Evolutionary conservation across 352 stramenopile species (phyloP), one percentile per base, ranked within the genome.

Genomic region (Phytophthora pseudosyringae): DNA sequence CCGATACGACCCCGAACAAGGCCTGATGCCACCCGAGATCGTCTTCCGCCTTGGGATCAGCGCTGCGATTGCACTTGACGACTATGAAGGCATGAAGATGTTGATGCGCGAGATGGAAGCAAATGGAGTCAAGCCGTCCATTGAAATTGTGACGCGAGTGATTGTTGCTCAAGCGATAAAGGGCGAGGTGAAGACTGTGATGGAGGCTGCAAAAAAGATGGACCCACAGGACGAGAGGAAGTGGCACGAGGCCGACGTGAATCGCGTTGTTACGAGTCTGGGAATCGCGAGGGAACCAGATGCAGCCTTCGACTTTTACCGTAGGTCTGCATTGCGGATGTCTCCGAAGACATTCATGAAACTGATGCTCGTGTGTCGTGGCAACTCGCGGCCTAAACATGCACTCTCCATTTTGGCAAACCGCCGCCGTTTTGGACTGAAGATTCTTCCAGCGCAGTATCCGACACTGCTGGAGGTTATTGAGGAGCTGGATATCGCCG

Each of bases 241-340:
- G 3, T 88, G 78, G 81, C 78, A 86, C 31, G 65, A 76, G 16
- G 68, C 72, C 0, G 72, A 81, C 33, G 41, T 88, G 28, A 74
- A 88, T 49, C 81, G 78, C 40, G 74, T 88, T n/a, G 69, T 90
- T 28, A 73, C 55, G 21, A 81, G 69, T 50, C 47, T 90, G 12
- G 81, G 81, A 0, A 68, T 71, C 29, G 64, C 81, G 9, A 54
- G 62, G 6, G 54, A 67, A 5, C 59, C 77, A 0, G 69, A 87
- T 31, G 56, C 67, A 4, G 78, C 81, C n/a, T 90, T 90, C 48
- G 71, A 83, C n/a, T 88, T 90, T 55, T 90, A 88, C 40, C 55
- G 67, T 16, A 67, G 75, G 43, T 72, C 81, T 8, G 56, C 74
- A 36, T 78, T 76, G 4, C 64, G 76, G n/a, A 71, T 90, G 53